These are phyloP conservation scores for Rhizopogon vulgaris DNA, from an alignment of 768 basidiomycete species.

Conservation along the genomic window DNA sequence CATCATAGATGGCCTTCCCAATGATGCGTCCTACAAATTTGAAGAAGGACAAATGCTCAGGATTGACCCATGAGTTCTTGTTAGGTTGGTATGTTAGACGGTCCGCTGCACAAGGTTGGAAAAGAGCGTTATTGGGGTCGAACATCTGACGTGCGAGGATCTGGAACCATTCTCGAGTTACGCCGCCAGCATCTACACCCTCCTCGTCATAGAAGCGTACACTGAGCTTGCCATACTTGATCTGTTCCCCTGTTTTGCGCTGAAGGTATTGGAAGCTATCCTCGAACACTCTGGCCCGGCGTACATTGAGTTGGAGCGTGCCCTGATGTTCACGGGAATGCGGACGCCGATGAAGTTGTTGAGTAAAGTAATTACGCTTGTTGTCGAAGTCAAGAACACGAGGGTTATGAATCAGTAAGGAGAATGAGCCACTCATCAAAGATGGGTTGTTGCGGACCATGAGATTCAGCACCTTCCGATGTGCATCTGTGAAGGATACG, in stretches of 20 bases:
- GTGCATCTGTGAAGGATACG: slow-evolving; percentile 87
- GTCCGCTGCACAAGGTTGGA: slow-evolving; percentile 97
- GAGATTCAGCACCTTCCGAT: slow-evolving; percentile 89
- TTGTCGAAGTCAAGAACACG: slow-evolving; percentile 98
- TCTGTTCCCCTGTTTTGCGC: slow-evolving; percentile 87
- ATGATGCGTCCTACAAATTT: slow-evolving; percentile 97
- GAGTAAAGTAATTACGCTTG: slow-evolving; percentile 94
- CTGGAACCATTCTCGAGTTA: slow-evolving; percentile 98
- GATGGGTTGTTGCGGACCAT: slow-evolving; percentile 99
- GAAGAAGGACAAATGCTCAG: slow-evolving; percentile 96
- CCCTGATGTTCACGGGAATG: slow-evolving; percentile 74
- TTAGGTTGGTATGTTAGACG: slow-evolving; percentile 94
- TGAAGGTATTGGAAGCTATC: slow-evolving; percentile 94
- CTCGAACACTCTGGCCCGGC: slow-evolving; percentile 89
- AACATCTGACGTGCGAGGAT: slow-evolving; percentile 98
- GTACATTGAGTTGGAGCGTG: slow-evolving; percentile 84
- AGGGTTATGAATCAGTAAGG: slow-evolving; percentile 90
- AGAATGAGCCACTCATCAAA: slow-evolving; percentile 97
- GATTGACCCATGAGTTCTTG: slow-evolving; percentile 90
- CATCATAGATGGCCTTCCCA: slow-evolving; percentile 96
- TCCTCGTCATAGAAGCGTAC: slow-evolving; percentile 96
- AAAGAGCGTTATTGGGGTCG: slow-evolving; percentile 95
- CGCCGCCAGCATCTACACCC: slow-evolving; percentile 96
- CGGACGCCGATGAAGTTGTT: slow-evolving; percentile 83
- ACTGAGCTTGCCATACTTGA: slow-evolving; percentile 96